Base-by-base conservation (phyloP, 2,329 filamentous ascomycete species). In the Zymoseptoria pseudotritici region DNA sequence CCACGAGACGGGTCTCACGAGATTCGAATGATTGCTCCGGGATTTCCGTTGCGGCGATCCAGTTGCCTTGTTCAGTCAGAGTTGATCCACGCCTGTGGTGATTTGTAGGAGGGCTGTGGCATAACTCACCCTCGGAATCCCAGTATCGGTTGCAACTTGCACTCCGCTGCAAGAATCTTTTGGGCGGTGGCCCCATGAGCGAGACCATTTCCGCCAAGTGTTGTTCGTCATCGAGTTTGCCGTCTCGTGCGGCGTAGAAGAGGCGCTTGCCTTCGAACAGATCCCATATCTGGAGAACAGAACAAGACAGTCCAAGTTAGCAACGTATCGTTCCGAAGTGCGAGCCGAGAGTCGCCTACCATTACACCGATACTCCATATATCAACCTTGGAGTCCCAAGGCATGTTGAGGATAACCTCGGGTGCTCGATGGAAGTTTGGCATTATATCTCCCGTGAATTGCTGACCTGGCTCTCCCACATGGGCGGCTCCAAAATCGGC, bases 121-220 rank as follows among this genome's bases (percentile, higher is more conserved):
- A 22, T 60, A 13, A n/a, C 42, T 53, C 17, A 72, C 60, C 64
- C 62, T 60, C 56, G 9, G 50, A 21, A 57, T 69, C 63, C 64
- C 72, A 72, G 70, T 72, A 29, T 74, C 55, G 56, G 52, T 24
- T 52, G 52, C 60, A 59, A 50, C 53, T 61, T 3, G 67, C 64
- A 50, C 73, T 76, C 2, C 72, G 65, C 54, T 69, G 52, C 50
- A 77, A 54, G 50, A 77, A 73, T 2, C 69, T 65, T 53, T 60
- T 64, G 1, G 73, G 72, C 1, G 75, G 76, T 1, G 67, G 70
- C 0, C 75, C 75, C 58, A 78, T 66, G 7, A 77, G 58, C 2
- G 75, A 72, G 4, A 77, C 70, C 69, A 77, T 66, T 55, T 69
- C 50, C 42, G 64, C 67, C 29, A 69, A 51, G 54, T 67, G 66